Percentiles rank a stretch among this genome's conserved stretches.
phyloP scores from a whole-genome alignment of 192 early-diverging fungal genomes.

The Lobosporangium transversale region DNA sequence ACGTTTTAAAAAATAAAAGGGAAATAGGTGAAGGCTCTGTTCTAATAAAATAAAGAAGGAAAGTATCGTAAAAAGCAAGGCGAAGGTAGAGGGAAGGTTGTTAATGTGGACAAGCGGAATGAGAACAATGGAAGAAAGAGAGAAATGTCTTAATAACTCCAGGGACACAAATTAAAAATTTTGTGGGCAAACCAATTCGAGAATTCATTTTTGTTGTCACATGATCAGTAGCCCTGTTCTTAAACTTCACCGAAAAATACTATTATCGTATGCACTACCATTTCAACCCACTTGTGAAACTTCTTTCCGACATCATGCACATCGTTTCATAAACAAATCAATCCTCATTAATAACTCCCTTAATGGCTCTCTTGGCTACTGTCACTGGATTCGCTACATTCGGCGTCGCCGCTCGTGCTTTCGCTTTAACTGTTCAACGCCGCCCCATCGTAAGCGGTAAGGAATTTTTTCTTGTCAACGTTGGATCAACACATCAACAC shows the following conservation, averaged over 20 bases:
- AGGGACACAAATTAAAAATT: too few relatives aligned
- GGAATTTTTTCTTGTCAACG: background rate
- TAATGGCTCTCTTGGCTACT: slow-evolving; percentile 38
- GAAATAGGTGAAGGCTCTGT: background rate
- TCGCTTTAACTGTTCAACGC: slow-evolving; percentile 32
- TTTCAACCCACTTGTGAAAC: too few relatives aligned
- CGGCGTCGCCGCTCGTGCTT: slow-evolving; percentile 32
- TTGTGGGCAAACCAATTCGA: slow-evolving; percentile 22
- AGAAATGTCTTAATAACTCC: too few relatives aligned
- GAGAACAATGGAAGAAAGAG: slow-evolving; percentile 15
- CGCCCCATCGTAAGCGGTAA: slow-evolving; percentile 34
- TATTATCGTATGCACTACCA: too few relatives aligned
- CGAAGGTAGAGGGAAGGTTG: background rate
- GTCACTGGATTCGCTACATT: slow-evolving; percentile 49
- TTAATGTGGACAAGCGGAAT: background rate
- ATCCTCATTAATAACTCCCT: background rate
- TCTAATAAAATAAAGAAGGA: background rate
- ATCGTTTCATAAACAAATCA: too few relatives aligned
- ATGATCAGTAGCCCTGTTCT: background rate
- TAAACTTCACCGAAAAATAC: background rate
- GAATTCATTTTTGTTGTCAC: slow-evolving; percentile 10
- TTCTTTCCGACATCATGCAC: too few relatives aligned
- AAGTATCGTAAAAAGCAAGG: background rate
- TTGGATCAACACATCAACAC: too few relatives aligned
- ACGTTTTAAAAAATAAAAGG: background rate